Evolutionary conservation across 2,329 filamentous ascomycete species (phyloP), one percentile per base, ranked within the genome.

Genomic region (Pseudogymnoascus verrucosus): DNA sequence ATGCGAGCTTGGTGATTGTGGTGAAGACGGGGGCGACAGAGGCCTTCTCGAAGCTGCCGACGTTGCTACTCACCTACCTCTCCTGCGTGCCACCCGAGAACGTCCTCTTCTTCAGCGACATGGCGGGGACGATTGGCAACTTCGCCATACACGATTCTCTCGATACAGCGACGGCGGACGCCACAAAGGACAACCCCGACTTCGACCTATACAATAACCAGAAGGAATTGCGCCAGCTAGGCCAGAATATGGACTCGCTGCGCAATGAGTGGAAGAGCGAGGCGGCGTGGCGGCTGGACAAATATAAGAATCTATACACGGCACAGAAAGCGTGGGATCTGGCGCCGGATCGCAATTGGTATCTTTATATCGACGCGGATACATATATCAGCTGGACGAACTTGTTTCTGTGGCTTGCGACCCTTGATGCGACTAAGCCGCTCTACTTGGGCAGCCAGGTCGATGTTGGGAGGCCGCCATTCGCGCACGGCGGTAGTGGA

Each of bases 301-400:
- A 84, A 74, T 86, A 84, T 75, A 86, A 86, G 73, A 85, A 84
- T 70, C 75, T 84, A 54, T 83, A 84, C 70, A 84, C 85, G 70
- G 79, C 82, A 11, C 79, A 84, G 71, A 82, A 83, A 73, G 72
- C 80, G 0, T 85, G 79, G 68, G 69, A 73, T 23, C 72, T 80
- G 72, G 77, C 79, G 7, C 82, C 83, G 8, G 69, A 77, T 64
- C 79, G 79, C 64, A 80, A 84, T 67, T 86, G 84, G 83, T 86
- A 84, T 68, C 70, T 86, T 12, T 85, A 83, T 66, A 77, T 85
- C 65, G 83, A 86, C 62, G 81, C 82, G 60, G 83, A 85, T 70
- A 83, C 82, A 7, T 85, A 85, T 68, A 76, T 85, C 10, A 73
- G 83, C 42, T 83, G 82, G 79, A 74, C 78, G 12, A 84, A 80